These are phyloP conservation scores for Ochetophila trinervis DNA, from an alignment of 306 rosid genomes.

Conservation along the genomic window DNA sequence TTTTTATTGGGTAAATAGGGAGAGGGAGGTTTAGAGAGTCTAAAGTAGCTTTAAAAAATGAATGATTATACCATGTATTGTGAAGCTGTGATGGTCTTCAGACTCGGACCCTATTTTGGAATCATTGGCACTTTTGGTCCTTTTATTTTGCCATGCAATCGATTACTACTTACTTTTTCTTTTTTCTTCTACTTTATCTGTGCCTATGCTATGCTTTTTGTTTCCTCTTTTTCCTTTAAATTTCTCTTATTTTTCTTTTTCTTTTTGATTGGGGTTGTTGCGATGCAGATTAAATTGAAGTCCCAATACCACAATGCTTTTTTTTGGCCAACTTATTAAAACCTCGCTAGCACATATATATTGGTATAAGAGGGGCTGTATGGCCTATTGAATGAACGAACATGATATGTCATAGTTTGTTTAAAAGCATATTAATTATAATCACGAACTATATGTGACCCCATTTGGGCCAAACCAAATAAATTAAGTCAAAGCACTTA, in stretches of 20 bases:
- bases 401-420: too few relatives aligned
- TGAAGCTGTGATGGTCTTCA: slow-evolving; percentile 41
- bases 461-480: neutral
- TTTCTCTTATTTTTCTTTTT: too few relatives aligned
- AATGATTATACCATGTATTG: slow-evolving; percentile 53
- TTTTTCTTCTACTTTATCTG: neutral
- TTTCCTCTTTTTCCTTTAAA: neutral
- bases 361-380: too few relatives aligned
- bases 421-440: too few relatives aligned
- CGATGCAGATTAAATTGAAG: too few relatives aligned
- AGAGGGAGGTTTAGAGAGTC: slow-evolving; percentile 19
- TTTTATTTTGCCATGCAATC: slow-evolving; percentile 47
- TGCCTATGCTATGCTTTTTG: neutral
- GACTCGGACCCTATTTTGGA: slow-evolving; percentile 47
- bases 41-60: slow-evolving; percentile 63
- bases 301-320: too few relatives aligned
- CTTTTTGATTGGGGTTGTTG: too few relatives aligned
- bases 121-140: slow-evolving; percentile 46
- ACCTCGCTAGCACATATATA: too few relatives aligned
- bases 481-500: neutral
- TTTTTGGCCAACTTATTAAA: too few relatives aligned
- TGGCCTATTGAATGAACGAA: too few relatives aligned
- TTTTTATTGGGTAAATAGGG: too few relatives aligned
- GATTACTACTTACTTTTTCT: slow-evolving; percentile 29
- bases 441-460: too few relatives aligned